Percentiles rank a stretch among this genome's conserved stretches.
phyloP scores from a whole-genome alignment of 345 rosid species.

The Jatropha curcas region DNA sequence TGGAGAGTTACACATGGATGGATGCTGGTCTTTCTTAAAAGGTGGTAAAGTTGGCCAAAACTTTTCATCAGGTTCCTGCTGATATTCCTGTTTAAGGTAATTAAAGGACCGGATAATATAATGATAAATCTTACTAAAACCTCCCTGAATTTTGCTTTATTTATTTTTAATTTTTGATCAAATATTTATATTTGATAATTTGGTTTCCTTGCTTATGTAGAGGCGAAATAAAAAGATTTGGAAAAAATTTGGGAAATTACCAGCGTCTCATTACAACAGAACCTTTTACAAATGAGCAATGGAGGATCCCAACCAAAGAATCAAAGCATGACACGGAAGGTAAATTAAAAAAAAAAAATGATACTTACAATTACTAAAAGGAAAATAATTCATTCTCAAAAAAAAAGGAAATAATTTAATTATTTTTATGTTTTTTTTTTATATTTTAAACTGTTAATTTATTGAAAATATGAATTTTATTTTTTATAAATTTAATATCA shows the following conservation, averaged over 20 bases:
- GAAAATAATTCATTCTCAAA: too few relatives aligned
- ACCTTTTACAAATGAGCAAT: slow-evolving; percentile 59
- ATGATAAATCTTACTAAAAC: too few relatives aligned
- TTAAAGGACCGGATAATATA: too few relatives aligned
- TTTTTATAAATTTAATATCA: too few relatives aligned
- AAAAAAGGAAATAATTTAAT: too few relatives aligned
- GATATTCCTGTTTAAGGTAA: slow-evolving; percentile 62
- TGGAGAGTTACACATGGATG: slow-evolving; percentile 41
- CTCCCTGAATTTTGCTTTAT: neutral
- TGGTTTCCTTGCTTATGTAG: slow-evolving; percentile 7
- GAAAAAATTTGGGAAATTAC: slow-evolving; percentile 58
- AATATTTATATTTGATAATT: neutral
- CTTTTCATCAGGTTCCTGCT: slow-evolving; percentile 45
- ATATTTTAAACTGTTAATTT: too few relatives aligned
- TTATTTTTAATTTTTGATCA: neutral
- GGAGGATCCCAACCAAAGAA: slow-evolving; percentile 76
- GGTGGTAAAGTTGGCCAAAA: slow-evolving; percentile 66
- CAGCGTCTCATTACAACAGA: slow-evolving; percentile 59
- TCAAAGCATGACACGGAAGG: slow-evolving; percentile 51
- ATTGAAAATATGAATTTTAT: too few relatives aligned
- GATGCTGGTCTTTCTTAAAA: slow-evolving; percentile 84
- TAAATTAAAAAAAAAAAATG: slow-evolving; percentile 2
- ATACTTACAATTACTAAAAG: too few relatives aligned
- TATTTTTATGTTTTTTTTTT: too few relatives aligned
- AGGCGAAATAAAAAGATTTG: slow-evolving; percentile 42